Percentiles rank a stretch among this genome's conserved stretches.
Conservation (phyloP, 805 yeast genomes). For the Debaryomyces prosopidis region DNA sequence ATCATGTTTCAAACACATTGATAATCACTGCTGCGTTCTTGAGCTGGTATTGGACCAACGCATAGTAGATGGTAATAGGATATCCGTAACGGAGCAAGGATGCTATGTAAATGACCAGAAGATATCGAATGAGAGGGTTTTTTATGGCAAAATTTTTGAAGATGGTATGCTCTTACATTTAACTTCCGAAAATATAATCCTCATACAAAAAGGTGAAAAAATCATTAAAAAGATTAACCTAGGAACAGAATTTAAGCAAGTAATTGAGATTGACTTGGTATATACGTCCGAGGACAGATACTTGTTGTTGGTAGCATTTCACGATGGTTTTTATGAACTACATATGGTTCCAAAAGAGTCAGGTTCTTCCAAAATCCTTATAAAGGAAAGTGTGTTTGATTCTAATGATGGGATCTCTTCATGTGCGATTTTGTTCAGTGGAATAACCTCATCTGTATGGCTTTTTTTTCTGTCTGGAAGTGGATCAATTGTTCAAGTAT, state of each 20-base stretch:
- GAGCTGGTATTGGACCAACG: not conserved
- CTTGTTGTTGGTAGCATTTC: conserved; percentile 11
- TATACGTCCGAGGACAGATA: conserved; percentile 3
- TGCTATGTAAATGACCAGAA: not conserved
- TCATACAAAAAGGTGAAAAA: not conserved
- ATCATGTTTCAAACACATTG: not conserved
- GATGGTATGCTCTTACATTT: not conserved
- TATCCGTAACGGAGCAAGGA: not conserved
- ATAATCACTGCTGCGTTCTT: not conserved
- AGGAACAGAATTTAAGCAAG: conserved; percentile 3
- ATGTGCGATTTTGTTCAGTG: conserved; percentile 9
- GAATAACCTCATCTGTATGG: conserved; percentile 8
- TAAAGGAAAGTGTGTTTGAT: not conserved
- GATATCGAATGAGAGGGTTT: not conserved
- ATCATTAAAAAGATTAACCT: not conserved
- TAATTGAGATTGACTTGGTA: conserved; percentile 12
- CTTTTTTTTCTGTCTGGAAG: conserved; percentile 14
- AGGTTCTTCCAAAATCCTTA: not conserved
- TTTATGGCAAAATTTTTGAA: not conserved
- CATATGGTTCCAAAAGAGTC: conserved; percentile 6
- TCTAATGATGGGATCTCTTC: conserved; percentile 10
- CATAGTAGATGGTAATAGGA: not conserved
- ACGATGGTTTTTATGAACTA: conserved; percentile 15
- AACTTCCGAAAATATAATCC: not conserved
- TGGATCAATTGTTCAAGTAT: conserved; percentile 13